Base-by-base conservation (phyloP, 1,139 yeast genomes). In the Debaryomyces singareniensis region DNA sequence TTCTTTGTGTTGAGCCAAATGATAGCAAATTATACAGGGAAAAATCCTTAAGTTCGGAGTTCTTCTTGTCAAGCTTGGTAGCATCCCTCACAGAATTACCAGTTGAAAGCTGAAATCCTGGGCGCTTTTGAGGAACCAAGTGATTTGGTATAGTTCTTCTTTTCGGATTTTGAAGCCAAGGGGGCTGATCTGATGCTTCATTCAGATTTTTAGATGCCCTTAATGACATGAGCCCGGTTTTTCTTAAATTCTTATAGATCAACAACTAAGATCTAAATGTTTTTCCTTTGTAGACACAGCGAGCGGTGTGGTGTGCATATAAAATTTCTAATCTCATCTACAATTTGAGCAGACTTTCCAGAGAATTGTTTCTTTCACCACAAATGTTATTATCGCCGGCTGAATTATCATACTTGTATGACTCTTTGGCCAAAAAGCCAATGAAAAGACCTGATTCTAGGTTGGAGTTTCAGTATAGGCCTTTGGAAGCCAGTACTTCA, bases 361-460 rank as follows among this genome's bases (percentile, higher is more conserved):
- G n/a, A n/a, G n/a, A n/a, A n/a, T n/a, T n/a, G n/a, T n/a, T n/a
- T n/a, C n/a, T n/a, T 18, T 18, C 21, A 7, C 9, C 13, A 23
- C 11, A 13, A 15, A 80, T 79, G 86, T 68, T 74, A 26, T 61
- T 86, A 36, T 87, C 96, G 4, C 83, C 89, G 9, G 83, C 97
- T 1, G 98, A 89, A 58, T 72, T 86, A 45, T 73, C 87, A 5
- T 89, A 80, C 49, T 58, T 89, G 18, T 74, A 78, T 44, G 87
- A 82, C 30, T 86, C 96, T 1, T 61, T 89, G 27, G 57, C 66
- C 3, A 65, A 73, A 24, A 47, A 53, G 6, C 84, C 86, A 0
- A 77, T 84, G 5, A 67, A 82, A 29, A 70, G 96, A 35, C 93
- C 94, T 1, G 98, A 89, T 54, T 81, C 95, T 3, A 69, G 98